Evolutionary conservation across 306 rosid species (phyloP).

Genomic region (Fragaria vesca): DNA sequence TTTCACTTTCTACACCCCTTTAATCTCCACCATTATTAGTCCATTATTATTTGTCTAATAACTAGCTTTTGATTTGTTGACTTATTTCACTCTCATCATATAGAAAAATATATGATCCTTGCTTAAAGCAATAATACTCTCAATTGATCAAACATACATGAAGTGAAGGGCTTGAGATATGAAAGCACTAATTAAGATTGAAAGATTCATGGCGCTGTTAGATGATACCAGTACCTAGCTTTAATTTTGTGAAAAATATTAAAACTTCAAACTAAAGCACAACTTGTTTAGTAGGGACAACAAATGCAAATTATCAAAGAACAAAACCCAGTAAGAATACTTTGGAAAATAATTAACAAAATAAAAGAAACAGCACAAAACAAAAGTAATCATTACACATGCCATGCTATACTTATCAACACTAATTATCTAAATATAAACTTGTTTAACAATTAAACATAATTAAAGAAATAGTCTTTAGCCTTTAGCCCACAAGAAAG

Average conservation of each 20-base stretch:
- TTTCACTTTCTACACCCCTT: constrained; percentile 23
- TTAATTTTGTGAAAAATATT: neutral
- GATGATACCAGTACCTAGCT: neutral
- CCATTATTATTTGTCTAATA: constrained; percentile 20
- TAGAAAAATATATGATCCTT: neutral
- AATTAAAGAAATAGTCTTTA: neutral
- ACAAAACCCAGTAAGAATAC: neutral
- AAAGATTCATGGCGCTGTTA: neutral
- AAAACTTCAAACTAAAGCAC: neutral
- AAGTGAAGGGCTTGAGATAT: neutral
- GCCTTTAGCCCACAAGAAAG: constrained; percentile 12
- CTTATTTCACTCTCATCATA: neutral
- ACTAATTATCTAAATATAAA: neutral
- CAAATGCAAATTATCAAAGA: neutral
- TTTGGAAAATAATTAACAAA: neutral
- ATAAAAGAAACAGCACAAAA: constrained; percentile 18
- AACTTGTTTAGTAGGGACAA: constrained; percentile 17
- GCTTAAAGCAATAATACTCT: neutral
- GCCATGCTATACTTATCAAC: constrained; percentile 7
- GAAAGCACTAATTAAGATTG: neutral
- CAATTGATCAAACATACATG: neutral
- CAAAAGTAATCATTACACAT: constrained; percentile 22
- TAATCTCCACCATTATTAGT: constrained; percentile 19
- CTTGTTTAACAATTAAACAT: neutral
- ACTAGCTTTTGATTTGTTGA: constrained; percentile 10